These are phyloP conservation scores for Candolleomyces efflorescens DNA, from an alignment of 768 basidiomycete genomes.

Conservation along the genomic window DNA sequence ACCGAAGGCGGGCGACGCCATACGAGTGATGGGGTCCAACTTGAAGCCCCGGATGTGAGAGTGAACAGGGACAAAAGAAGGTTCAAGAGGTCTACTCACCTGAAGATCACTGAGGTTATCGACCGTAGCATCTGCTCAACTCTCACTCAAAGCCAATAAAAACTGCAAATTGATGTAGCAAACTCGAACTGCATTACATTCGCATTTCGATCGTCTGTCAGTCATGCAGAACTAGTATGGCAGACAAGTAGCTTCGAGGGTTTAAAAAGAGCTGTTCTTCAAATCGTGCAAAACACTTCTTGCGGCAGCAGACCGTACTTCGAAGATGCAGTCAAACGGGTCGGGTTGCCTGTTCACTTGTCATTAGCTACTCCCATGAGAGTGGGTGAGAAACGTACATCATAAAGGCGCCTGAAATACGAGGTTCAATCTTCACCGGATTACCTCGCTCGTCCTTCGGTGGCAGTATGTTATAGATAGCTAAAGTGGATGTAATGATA, in stretches of 20 bases:
- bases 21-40: no score
- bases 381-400: background rate
- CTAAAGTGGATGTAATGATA: conserved; percentile 12
- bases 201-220: no score
- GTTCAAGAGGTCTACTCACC: no score
- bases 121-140: no score
- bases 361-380: background rate
- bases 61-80: no score
- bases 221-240: no score
- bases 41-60: no score
- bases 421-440: conserved; percentile 9
- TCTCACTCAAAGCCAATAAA: no score
- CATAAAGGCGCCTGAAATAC: conserved; percentile 2
- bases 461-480: conserved; percentile 15
- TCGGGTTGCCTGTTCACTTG: background rate
- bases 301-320: background rate
- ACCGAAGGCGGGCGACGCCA: no score
- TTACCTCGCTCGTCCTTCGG: conserved; percentile 15
- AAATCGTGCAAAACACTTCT: background rate
- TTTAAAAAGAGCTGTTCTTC: background rate
- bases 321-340: background rate
- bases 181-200: conserved; percentile 4
- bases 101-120: no score
- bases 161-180: conserved; percentile 5
- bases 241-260: no score